Conservation (phyloP, 441 rosid species). For the Euphorbia corollata region DNA sequence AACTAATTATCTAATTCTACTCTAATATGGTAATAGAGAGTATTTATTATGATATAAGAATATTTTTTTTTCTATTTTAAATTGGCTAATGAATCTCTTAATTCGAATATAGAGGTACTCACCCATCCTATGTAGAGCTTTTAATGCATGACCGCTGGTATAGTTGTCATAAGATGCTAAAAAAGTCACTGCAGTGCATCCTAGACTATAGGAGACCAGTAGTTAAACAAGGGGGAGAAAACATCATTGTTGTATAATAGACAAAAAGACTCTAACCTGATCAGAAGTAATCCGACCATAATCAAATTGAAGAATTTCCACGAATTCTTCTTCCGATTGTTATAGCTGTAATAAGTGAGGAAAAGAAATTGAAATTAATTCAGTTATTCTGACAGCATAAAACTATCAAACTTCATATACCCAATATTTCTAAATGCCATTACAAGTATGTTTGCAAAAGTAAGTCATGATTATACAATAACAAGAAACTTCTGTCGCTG, state of each 20-base stretch:
- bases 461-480: neutral
- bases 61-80: too few species aligned
- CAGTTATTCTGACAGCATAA: neutral
- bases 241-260: conserved; percentile 11
- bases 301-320: conserved; percentile 66
- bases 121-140: conserved; percentile 68
- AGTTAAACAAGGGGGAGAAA: conserved; percentile 22
- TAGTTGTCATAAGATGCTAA: conserved; percentile 85
- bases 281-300: conserved; percentile 50
- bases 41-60: too few species aligned
- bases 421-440: neutral
- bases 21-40: too few species aligned
- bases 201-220: conserved; percentile 56
- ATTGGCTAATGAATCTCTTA: too few species aligned
- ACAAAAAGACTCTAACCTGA: conserved; percentile 49
- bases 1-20: too few species aligned
- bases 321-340: conserved; percentile 64
- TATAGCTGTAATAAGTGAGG: conserved; percentile 55
- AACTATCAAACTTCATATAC: neutral
- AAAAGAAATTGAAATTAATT: conserved; percentile 11
- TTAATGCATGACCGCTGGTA: conserved; percentile 84
- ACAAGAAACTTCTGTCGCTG: neutral
- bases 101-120: conserved; percentile 26
- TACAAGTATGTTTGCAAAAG: neutral
- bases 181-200: conserved; percentile 65